These are phyloP conservation scores for Puccinia coronata DNA, from an alignment of 1,284 basidiomycete species.

Conservation along the genomic window DNA sequence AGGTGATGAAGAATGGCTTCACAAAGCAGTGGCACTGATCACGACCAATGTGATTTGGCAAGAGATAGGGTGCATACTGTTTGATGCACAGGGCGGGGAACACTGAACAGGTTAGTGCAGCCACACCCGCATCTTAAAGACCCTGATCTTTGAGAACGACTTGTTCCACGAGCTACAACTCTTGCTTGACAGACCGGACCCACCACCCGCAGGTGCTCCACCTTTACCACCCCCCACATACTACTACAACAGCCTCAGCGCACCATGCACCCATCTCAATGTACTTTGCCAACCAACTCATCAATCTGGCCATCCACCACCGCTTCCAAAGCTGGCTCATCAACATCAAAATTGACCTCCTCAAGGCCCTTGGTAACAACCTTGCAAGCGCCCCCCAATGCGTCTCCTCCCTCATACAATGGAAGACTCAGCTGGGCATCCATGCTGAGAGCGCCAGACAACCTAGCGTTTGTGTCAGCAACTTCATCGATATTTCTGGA, in stretches of 20 bases:
- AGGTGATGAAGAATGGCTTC: no score
- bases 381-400: neutral
- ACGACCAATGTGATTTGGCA: constrained; percentile 66
- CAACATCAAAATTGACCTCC: constrained; percentile 71
- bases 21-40: no score
- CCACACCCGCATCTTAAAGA: no score
- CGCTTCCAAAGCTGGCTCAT: constrained; percentile 81
- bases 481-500: constrained; percentile 75
- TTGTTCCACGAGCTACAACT: no score
- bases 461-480: constrained; percentile 73
- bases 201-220: constrained; percentile 64
- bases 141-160: no score
- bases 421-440: constrained; percentile 75
- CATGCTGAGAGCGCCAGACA: constrained; percentile 67
- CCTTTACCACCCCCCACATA: constrained; percentile 58
- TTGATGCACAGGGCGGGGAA: no score
- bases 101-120: no score
- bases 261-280: constrained; percentile 68
- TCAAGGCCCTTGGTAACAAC: constrained; percentile 59
- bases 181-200: constrained; percentile 61
- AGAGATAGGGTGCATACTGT: no score
- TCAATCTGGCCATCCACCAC: constrained; percentile 70
- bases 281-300: constrained; percentile 70
- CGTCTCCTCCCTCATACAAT: constrained; percentile 61
- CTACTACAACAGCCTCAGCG: constrained; percentile 44